Conservation (phyloP, 1,284 basidiomycete species). For the Ustilago lituana region DNA sequence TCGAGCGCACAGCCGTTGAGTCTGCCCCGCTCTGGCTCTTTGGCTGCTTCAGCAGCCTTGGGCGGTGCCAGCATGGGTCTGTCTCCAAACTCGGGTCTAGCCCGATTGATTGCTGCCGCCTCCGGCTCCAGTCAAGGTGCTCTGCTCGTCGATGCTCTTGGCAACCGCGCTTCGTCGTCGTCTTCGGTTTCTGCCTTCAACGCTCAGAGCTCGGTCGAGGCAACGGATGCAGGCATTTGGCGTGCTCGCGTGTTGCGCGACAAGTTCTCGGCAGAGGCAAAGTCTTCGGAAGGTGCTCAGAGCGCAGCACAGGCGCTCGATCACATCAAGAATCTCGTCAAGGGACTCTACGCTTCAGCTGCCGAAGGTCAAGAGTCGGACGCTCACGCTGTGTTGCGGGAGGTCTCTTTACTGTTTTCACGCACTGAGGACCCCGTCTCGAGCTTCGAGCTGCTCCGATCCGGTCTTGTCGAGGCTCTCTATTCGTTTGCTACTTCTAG, state of each 20-base stretch:
- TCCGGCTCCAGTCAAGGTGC: constrained; percentile 20
- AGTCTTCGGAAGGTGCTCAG: constrained; percentile 49
- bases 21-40: constrained; percentile 17
- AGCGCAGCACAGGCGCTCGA: constrained; percentile 56
- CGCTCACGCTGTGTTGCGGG: constrained; percentile 72
- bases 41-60: constrained; percentile 8
- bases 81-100: constrained; percentile 27
- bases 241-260: constrained; percentile 56
- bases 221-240: constrained; percentile 60
- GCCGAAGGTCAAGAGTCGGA: constrained; percentile 48
- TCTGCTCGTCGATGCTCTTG: constrained; percentile 15
- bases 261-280: constrained; percentile 46
- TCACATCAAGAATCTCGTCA: constrained; percentile 51
- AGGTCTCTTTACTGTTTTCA: constrained; percentile 81
- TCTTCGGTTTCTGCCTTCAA: constrained; percentile 23
- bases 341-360: constrained; percentile 69
- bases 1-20: constrained; percentile 18
- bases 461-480: constrained; percentile 87
- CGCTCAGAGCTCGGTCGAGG: constrained; percentile 37
- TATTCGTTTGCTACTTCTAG: constrained; percentile 80
- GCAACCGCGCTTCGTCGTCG: constrained; percentile 19
- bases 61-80: constrained; percentile 15
- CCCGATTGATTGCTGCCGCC: constrained; percentile 40
- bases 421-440: constrained; percentile 79
- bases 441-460: constrained; percentile 93